A percentile compares a stretch with the other conserved stretches of the same genome.
Evolutionary conservation across 116 monocot genomes (phyloP).

Genomic region (Dioscorea cayenensis): DNA sequence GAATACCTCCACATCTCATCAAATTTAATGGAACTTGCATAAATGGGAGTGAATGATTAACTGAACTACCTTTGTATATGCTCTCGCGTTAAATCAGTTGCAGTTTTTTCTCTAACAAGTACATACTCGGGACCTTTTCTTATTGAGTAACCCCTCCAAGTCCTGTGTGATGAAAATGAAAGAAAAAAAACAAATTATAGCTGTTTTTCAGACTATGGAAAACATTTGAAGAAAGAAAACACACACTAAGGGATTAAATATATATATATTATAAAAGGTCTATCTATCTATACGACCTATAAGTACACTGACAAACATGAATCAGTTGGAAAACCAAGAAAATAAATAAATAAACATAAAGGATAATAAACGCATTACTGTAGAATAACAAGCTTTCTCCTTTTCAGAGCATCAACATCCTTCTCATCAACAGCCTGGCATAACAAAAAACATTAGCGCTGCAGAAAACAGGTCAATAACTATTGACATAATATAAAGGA

Average conservation of each 20-base stretch:
- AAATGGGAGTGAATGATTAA: neutral
- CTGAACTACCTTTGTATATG: conserved; percentile 44
- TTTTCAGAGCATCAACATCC: conserved; percentile 41
- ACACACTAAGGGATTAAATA: neutral
- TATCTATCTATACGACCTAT: neutral
- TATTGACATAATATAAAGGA: neutral
- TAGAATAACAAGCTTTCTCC: conserved; percentile 50
- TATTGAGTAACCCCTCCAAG: conserved; percentile 45
- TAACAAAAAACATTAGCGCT: neutral
- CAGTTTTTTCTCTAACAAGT: conserved; percentile 40
- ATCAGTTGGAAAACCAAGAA: neutral
- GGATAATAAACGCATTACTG: conserved; percentile 23
- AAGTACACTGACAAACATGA: neutral
- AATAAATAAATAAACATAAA: neutral
- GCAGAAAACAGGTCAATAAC: neutral
- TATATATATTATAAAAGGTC: neutral
- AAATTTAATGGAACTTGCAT: neutral
- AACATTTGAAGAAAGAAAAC: neutral
- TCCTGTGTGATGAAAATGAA: conserved; percentile 16
- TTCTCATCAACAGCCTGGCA: conserved; percentile 36
- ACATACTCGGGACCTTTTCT: conserved; percentile 57
- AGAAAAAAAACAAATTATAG: neutral
- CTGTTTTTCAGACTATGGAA: neutral
- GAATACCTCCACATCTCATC: no score
- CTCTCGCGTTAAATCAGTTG: conserved; percentile 66